Evolutionary conservation across 768 basidiomycete species (phyloP).

Genomic region (Gyrodon lividus): DNA sequence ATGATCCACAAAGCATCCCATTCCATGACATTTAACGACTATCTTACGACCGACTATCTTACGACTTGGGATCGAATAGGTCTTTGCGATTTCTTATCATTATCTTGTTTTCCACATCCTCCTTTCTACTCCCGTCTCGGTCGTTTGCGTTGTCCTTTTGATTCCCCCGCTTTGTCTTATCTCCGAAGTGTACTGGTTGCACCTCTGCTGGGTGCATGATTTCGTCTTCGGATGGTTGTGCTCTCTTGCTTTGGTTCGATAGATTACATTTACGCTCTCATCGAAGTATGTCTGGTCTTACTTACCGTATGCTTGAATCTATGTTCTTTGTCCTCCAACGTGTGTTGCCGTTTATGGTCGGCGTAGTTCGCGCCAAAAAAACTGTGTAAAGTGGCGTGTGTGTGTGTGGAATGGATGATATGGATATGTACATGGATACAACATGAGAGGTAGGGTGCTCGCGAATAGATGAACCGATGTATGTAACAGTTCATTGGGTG

Average conservation of each 20-base stretch:
- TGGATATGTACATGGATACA: too few species aligned
- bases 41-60: conserved; percentile 15
- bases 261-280: neutral
- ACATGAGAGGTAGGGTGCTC: too few species aligned
- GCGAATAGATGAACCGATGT: too few species aligned
- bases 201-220: too few species aligned
- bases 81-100: conserved; percentile 22
- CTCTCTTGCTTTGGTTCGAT: neutral
- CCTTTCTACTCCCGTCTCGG: neutral
- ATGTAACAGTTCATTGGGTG: too few species aligned
- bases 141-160: neutral
- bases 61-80: conserved; percentile 12
- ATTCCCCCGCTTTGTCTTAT: neutral
- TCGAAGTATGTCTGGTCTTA: conserved; percentile 1
- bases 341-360: neutral
- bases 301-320: conserved; percentile 22
- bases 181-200: neutral
- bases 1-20: neutral
- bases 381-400: too few species aligned
- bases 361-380: too few species aligned
- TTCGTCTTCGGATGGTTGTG: neutral
- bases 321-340: neutral
- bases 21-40: conserved; percentile 21
- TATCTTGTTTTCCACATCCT: conserved; percentile 17
- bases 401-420: too few species aligned